Evolutionary conservation across 2,329 filamentous ascomycete genomes (phyloP).

Genomic region (Colletotrichum chrysophilum): DNA sequence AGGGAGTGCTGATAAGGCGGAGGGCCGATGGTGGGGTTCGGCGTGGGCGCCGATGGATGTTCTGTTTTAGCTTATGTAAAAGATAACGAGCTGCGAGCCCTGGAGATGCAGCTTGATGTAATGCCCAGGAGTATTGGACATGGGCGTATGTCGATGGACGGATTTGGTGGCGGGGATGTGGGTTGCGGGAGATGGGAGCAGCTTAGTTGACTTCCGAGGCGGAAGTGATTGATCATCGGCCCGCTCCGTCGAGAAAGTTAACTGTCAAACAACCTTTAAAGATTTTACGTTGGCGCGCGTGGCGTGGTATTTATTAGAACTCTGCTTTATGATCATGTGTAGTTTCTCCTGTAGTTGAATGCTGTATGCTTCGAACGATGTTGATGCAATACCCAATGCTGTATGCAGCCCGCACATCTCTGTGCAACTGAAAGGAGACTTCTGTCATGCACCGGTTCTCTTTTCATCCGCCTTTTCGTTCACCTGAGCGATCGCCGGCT

Average conservation of each 20-base stretch:
- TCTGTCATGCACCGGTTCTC: background rate
- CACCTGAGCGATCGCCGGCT: background rate
- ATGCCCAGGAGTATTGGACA: background rate
- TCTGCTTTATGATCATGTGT: background rate
- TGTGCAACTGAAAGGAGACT: background rate
- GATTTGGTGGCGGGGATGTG: background rate
- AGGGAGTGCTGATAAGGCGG: conserved; percentile 11
- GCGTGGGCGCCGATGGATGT: background rate
- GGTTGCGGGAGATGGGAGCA: background rate
- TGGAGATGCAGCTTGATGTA: background rate
- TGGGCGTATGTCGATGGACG: background rate
- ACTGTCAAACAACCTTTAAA: background rate
- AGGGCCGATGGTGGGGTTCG: background rate
- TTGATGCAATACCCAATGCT: background rate
- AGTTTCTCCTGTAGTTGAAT: background rate
- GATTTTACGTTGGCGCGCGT: background rate
- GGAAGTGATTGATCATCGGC: background rate
- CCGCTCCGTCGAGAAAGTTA: background rate
- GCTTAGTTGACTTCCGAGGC: background rate
- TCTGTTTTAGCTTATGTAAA: background rate
- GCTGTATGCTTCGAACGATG: background rate
- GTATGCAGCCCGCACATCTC: background rate
- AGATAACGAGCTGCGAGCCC: background rate
- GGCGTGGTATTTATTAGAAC: background rate
- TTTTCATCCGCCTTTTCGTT: background rate